Base-by-base conservation (phyloP, 768 basidiomycete species). In the Pleurotus sapidus region DNA sequence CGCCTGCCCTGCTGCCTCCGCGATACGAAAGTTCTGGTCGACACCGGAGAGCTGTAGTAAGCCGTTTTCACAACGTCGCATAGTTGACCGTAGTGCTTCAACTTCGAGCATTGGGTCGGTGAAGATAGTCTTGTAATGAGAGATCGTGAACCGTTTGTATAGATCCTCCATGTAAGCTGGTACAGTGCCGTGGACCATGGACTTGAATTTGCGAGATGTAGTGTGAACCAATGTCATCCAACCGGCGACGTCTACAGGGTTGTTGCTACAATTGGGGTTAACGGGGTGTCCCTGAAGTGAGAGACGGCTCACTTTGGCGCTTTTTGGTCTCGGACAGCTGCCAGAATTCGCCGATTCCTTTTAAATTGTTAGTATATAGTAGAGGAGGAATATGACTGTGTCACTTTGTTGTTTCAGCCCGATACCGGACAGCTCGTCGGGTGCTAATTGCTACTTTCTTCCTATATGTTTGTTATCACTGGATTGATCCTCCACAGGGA, bases 41-140 rank as follows among this genome's bases (percentile, higher is more conserved):
- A 57, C 25, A 18, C 56, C 56, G 17, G 39, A 14, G 12, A 45
- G 30, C 34, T 57, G 56, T 27, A 57, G 46, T 14, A 57, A 18
- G 4, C 40, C 15, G 30, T 56, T 42, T 17, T 46, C 24, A 38
- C 18, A 40, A 18, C 27, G 39, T 39, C 25, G 39, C 18, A 34
- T 43, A 17, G 25, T 23, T 23, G n/a, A 15, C 2, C 23, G 20
- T 3, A 49, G 14, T 15, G 14, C 23, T 23, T 49, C 23, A 15
- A 49, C 23, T 15, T 23, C 24, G 20, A 23, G 14, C n/a, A 49
- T 49, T 23, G 23, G n/a, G 23, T 49, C 27, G 47, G n/a, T 23
- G 27, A 49, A 23, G 14, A 23, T 49, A 15, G 15, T 23, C 27
- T 49, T 30, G 14, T 15, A 15, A 15, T 30, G 8, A 7, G 14